phyloP scores from a whole-genome alignment of 1,284 basidiomycete species.

The Chiua sp. region DNA sequence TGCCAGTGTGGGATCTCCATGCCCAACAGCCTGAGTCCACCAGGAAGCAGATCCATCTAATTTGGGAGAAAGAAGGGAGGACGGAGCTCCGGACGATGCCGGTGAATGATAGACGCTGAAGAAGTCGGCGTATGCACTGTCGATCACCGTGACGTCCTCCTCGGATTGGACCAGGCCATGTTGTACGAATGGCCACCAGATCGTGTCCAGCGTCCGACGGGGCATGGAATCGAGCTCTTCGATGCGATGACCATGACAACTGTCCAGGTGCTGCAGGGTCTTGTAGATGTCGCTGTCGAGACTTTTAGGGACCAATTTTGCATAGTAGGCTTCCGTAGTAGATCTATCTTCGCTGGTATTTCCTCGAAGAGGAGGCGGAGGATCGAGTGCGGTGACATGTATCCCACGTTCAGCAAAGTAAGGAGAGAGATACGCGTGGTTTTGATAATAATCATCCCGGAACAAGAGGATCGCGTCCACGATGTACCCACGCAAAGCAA shows the following conservation, averaged over 20 bases:
- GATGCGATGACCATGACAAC: slow-evolving; percentile 67
- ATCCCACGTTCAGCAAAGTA: slow-evolving; percentile 86
- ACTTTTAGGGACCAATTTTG: slow-evolving; percentile 41
- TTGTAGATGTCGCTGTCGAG: slow-evolving; percentile 49
- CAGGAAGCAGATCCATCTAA: too few relatives aligned
- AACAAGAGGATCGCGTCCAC: slow-evolving; percentile 87
- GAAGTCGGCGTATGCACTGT: too few relatives aligned
- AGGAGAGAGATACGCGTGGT: slow-evolving; percentile 80
- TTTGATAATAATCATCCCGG: slow-evolving; percentile 86
- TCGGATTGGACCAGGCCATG: too few relatives aligned
- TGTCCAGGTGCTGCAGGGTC: slow-evolving; percentile 67
- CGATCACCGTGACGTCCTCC: too few relatives aligned
- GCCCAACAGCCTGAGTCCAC: too few relatives aligned
- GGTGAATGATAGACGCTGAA: too few relatives aligned
- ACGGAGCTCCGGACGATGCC: too few relatives aligned
- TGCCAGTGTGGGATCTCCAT: too few relatives aligned
- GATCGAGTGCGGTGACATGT: slow-evolving; percentile 59
- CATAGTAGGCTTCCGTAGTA: slow-evolving; percentile 51
- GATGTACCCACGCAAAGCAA: slow-evolving; percentile 78
- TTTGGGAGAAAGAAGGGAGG: too few relatives aligned
- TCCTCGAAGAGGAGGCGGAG: slow-evolving; percentile 62
- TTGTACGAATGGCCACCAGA: slow-evolving; percentile 59
- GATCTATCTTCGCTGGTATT: slow-evolving; percentile 55
- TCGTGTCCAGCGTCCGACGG: slow-evolving; percentile 71
- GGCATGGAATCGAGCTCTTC: slow-evolving; percentile 81